Evolutionary conservation across 208 protist genomes (phyloP).

Genomic region (Leishmania lainsoni): DNA sequence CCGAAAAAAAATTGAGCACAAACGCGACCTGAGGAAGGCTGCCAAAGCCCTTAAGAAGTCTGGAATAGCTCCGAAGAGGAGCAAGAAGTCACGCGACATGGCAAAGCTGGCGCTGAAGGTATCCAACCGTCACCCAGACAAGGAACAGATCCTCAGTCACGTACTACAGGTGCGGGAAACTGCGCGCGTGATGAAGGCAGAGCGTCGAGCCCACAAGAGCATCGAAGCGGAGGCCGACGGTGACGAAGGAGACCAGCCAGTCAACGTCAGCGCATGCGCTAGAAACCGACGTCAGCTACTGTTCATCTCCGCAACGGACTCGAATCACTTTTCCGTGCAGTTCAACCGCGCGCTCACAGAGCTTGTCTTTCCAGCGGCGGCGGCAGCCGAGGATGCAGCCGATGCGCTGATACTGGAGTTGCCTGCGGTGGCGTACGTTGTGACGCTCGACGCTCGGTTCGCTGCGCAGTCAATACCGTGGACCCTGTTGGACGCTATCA

Average conservation of each 20-base stretch:
- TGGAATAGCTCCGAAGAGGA: conserved; percentile 66
- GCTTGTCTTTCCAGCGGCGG: conserved; percentile 59
- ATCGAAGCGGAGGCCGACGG: conserved; percentile 19
- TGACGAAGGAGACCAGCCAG: conserved; percentile 9
- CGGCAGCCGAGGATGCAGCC: background rate
- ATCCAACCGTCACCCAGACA: conserved; percentile 86
- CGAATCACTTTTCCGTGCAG: conserved; percentile 75
- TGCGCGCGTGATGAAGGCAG: conserved; percentile 54
- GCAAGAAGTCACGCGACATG: conserved; percentile 76
- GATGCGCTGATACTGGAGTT: conserved; percentile 45
- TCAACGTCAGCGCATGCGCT: conserved; percentile 6
- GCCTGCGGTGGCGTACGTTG: conserved; percentile 71
- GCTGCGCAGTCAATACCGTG: conserved; percentile 83
- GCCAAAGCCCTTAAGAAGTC: conserved; percentile 82
- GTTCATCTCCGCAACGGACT: conserved; percentile 62
- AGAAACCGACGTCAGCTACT: conserved; percentile 62
- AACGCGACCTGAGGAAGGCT: conserved; percentile 83
- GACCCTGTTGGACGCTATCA: conserved; percentile 82
- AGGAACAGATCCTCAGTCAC: conserved; percentile 79
- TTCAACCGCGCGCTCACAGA: conserved; percentile 72
- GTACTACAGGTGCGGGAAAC: conserved; percentile 79
- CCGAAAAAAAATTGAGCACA: conserved; percentile 89
- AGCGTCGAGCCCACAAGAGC: conserved; percentile 27
- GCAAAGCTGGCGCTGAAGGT: conserved; percentile 82
- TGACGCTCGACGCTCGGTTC: conserved; percentile 85